Percentiles rank a stretch among this genome's conserved stretches.
These are phyloP conservation scores for Candida albicans DNA, from an alignment of 1,139 yeast genomes.

Conservation along the genomic window DNA sequence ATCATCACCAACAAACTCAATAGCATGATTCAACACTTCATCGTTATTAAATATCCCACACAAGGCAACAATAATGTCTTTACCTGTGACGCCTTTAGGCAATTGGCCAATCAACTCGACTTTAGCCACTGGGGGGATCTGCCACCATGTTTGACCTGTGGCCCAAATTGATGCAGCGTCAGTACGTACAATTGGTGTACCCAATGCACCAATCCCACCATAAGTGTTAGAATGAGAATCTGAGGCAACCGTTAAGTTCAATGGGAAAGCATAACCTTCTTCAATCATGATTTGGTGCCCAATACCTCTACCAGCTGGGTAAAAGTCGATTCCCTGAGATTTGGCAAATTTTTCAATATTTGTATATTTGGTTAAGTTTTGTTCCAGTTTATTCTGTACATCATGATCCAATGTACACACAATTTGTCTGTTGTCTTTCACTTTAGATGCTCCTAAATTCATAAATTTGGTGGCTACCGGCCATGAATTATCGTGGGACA, in stretches of 20 bases:
- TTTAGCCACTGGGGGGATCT: slow-evolving; percentile 97
- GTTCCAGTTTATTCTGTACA: slow-evolving; percentile 88
- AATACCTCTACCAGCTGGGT: slow-evolving; percentile 98
- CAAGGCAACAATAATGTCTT: slow-evolving; percentile 92
- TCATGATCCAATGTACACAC: slow-evolving; percentile 97
- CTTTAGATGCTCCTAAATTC: slow-evolving; percentile 87
- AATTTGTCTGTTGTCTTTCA: slow-evolving; percentile 83
- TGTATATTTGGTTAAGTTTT: slow-evolving; percentile 80
- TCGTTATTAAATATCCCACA: slow-evolving; percentile 96
- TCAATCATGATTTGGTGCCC: slow-evolving; percentile 99
- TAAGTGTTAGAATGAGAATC: slow-evolving; percentile 97
- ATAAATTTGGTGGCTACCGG: slow-evolving; percentile 96
- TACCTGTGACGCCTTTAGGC: slow-evolving; percentile 89
- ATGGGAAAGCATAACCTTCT: slow-evolving; percentile 97
- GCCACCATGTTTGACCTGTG: slow-evolving; percentile 99
- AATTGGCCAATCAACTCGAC: slow-evolving; percentile 82
- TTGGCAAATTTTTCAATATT: slow-evolving; percentile 88
- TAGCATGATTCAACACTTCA: slow-evolving; percentile 95
- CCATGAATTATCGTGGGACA: slow-evolving; percentile 99
- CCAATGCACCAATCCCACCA: slow-evolving; percentile 94
- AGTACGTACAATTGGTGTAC: slow-evolving; percentile 97
- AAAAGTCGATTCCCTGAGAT: slow-evolving; percentile 92
- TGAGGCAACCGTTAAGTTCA: slow-evolving; percentile 90
- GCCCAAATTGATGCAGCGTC: slow-evolving; percentile 99
- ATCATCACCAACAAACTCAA: slow-evolving; percentile 85